Base-by-base conservation (phyloP, 495 filamentous ascomycete genomes). In the Evernia prunastri region DNA sequence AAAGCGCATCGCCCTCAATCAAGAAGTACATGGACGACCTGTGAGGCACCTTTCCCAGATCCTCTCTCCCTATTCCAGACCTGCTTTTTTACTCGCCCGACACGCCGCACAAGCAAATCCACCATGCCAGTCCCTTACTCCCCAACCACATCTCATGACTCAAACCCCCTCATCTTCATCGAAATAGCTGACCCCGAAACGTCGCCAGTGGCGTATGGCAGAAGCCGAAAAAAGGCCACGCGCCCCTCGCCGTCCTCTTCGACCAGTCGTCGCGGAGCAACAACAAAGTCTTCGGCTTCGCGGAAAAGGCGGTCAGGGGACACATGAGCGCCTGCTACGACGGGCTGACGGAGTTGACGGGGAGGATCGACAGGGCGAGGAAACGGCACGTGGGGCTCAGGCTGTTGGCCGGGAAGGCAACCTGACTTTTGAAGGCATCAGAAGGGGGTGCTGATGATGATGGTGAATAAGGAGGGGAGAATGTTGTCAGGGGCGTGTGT, bases 11-110 rank as follows among this genome's bases (percentile, higher is more conserved):
- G 17, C 27, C 51, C 1, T 8, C 51, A 10, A 33, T 33, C 29
- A 54, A 54, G 51, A 54, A 54, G 12, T 54, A 20, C 29, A 54
- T 54, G 51, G 51, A 54, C 29, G 29, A 53, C 27, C 25, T 53
- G 3, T n/a, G n/a, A n/a, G n/a, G n/a, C n/a, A n/a, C n/a, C n/a
- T n/a, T n/a, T n/a, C n/a, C n/a, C n/a, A n/a, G n/a, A n/a, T n/a
- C n/a, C n/a, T n/a, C n/a, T n/a, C n/a, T n/a, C n/a, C n/a, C n/a
- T n/a, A n/a, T n/a, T n/a, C n/a, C n/a, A n/a, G n/a, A n/a, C n/a
- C n/a, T n/a, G n/a, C n/a, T n/a, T n/a, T n/a, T n/a, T n/a, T n/a
- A 37, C 36, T 7, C 12, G 6, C 12, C 36, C 36, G 36, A 37
- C 7, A 37, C 6, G 36, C 36, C 6, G 12, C 6, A 37, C 6